phyloP scores from a whole-genome alignment of 2,329 filamentous ascomycete genomes.

The Arthrobotrys conoides region DNA sequence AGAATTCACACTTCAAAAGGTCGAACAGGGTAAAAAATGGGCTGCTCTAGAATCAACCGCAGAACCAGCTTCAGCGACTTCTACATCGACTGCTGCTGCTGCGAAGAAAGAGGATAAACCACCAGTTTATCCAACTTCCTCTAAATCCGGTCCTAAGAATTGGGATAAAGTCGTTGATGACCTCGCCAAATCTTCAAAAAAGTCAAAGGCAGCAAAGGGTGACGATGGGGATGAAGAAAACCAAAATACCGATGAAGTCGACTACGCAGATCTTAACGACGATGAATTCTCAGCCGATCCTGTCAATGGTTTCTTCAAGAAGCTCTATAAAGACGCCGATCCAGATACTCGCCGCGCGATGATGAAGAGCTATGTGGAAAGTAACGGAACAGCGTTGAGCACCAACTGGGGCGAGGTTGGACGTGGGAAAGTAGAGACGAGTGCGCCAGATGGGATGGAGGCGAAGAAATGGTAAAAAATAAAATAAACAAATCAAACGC shows the following conservation, averaged over 20 bases:
- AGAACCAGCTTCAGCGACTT: constrained; percentile 61
- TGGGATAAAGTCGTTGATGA: constrained; percentile 84
- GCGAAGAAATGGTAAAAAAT: constrained; percentile 76
- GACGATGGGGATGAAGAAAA: constrained; percentile 65
- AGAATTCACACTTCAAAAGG: constrained; percentile 81
- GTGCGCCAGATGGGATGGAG: constrained; percentile 82
- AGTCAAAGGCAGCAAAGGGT: constrained; percentile 63
- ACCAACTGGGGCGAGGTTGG: constrained; percentile 92
- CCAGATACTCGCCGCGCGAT: constrained; percentile 90
- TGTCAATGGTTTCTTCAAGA: constrained; percentile 89
- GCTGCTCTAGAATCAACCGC: constrained; percentile 71
- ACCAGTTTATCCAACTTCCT: constrained; percentile 87
- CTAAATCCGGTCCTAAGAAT: constrained; percentile 84
- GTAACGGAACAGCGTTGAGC: constrained; percentile 90
- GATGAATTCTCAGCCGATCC: constrained; percentile 75
- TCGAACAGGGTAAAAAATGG: constrained; percentile 77
- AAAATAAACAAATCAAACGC: too few species aligned
- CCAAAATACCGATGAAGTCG: constrained; percentile 66
- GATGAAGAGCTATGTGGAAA: constrained; percentile 97
- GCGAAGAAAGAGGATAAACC: constrained; percentile 65
- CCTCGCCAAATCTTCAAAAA: constrained; percentile 68
- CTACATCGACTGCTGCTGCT: constrained; percentile 62
- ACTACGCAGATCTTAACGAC: constrained; percentile 70
- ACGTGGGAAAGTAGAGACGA: constrained; percentile 78
- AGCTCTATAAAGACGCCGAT: constrained; percentile 81